Conservation (phyloP, 2,329 filamentous ascomycete species). For the Colletotrichum orchidophilum region DNA sequence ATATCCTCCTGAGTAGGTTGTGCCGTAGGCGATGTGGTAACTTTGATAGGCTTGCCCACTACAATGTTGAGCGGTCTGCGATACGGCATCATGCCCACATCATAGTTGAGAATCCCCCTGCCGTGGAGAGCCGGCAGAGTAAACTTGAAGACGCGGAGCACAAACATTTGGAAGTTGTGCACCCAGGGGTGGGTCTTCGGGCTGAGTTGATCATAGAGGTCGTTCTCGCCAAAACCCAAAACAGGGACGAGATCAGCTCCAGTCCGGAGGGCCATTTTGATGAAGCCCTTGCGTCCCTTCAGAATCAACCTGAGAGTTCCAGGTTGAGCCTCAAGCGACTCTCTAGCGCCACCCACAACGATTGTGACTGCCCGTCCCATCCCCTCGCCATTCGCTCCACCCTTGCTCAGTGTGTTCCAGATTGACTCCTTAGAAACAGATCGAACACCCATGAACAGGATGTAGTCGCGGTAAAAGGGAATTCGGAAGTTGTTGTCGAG, state of each 20-base stretch:
- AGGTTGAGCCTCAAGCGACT: constrained; percentile 89
- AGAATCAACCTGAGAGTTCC: constrained; percentile 81
- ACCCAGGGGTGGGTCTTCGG: constrained; percentile 80
- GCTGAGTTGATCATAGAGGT: constrained; percentile 90
- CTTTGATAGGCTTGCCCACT: constrained; percentile 82
- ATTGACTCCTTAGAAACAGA: constrained; percentile 94
- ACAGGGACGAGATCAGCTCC: constrained; percentile 96
- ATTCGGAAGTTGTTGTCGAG: constrained; percentile 97
- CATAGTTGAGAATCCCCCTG: constrained; percentile 95
- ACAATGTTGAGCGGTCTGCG: constrained; percentile 88
- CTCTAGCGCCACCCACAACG: constrained; percentile 90
- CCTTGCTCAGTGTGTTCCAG: constrained; percentile 84
- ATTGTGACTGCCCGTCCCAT: constrained; percentile 98
- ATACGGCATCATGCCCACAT: constrained; percentile 96
- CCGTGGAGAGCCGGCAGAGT: constrained; percentile 92
- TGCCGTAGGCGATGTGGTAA: constrained; percentile 66
- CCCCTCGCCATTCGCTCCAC: constrained; percentile 80
- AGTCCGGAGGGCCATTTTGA: constrained; percentile 90
- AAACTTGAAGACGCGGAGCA: constrained; percentile 90
- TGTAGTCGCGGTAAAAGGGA: constrained; percentile 93
- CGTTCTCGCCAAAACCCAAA: constrained; percentile 93
- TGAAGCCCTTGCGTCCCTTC: constrained; percentile 86
- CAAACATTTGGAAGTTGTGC: constrained; percentile 81
- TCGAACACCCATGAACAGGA: constrained; percentile 85
- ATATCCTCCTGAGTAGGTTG: constrained; percentile 80